Evolutionary conservation across 2,329 filamentous ascomycete species (phyloP).

Genomic region (Aspergillus alliaceus): DNA sequence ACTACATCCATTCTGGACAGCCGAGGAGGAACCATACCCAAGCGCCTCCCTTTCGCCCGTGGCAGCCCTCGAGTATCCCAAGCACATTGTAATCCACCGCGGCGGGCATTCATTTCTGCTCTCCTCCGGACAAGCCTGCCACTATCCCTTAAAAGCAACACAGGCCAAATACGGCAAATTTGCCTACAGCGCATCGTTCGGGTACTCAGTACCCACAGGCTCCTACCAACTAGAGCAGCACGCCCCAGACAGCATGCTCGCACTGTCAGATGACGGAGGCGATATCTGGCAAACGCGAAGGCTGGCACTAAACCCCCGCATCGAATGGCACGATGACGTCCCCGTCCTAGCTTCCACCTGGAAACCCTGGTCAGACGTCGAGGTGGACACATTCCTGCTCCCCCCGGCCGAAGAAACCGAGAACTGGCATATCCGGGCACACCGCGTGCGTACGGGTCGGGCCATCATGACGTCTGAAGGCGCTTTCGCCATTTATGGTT

Average conservation of each 20-base stretch:
- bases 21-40: slow-evolving; percentile 62
- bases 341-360: slow-evolving; percentile 69
- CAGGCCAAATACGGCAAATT: slow-evolving; percentile 81
- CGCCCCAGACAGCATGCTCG: slow-evolving; percentile 72
- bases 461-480: slow-evolving; percentile 72
- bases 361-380: slow-evolving; percentile 65
- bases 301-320: slow-evolving; percentile 62
- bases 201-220: slow-evolving; percentile 74
- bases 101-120: slow-evolving; percentile 77
- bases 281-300: slow-evolving; percentile 78
- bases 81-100: slow-evolving; percentile 69
- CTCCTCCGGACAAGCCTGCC: slow-evolving; percentile 75
- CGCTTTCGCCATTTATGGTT: slow-evolving; percentile 67
- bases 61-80: slow-evolving; percentile 65
- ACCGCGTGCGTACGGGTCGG: slow-evolving; percentile 45
- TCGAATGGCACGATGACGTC: slow-evolving; percentile 56
- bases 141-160: slow-evolving; percentile 77
- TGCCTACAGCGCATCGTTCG: slow-evolving; percentile 73
- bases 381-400: slow-evolving; percentile 38
- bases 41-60: slow-evolving; percentile 57
- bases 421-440: slow-evolving; percentile 43
- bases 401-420: slow-evolving; percentile 32
- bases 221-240: slow-evolving; percentile 75
- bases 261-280: slow-evolving; percentile 73
- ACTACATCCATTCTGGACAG: slow-evolving; percentile 73